Evolutionary conservation across 306 rosid species (phyloP).

Genomic region (Prunus kanzakura): DNA sequence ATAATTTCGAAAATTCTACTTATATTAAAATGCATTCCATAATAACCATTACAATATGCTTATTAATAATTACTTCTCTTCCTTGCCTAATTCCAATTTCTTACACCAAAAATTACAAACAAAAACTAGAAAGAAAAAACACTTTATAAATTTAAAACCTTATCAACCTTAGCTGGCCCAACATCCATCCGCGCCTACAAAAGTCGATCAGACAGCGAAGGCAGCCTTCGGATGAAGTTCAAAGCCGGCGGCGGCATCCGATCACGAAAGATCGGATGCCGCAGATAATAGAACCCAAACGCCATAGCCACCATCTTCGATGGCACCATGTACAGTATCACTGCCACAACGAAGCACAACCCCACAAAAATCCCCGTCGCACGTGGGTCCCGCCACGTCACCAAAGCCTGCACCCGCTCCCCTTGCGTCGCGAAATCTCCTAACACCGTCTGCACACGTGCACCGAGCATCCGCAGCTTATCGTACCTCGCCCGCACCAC

Average conservation of each 20-base stretch:
- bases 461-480: constrained; percentile 60
- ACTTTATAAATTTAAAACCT: not conserved
- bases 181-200: constrained; percentile 33
- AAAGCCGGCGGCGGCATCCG: constrained; percentile 61
- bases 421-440: constrained; percentile 83
- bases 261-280: constrained; percentile 79
- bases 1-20: no score
- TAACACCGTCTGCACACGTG: constrained; percentile 64
- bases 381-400: constrained; percentile 91
- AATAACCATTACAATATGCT: no score
- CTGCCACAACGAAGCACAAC: constrained; percentile 62
- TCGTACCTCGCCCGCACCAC: constrained; percentile 57
- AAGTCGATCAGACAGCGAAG: constrained; percentile 69
- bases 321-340: constrained; percentile 60
- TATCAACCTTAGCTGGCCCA: not conserved
- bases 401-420: constrained; percentile 75
- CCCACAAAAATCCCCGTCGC: constrained; percentile 75
- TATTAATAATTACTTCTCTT: no score
- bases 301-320: constrained; percentile 78
- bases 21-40: no score
- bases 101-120: not conserved
- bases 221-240: constrained; percentile 74
- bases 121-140: not conserved
- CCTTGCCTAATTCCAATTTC: not conserved
- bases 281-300: constrained; percentile 71